A percentile compares a stretch with the other conserved stretches of the same genome.
Conservation (phyloP, 176 grass and related monocot genomes). For the Raddia guianensis region DNA sequence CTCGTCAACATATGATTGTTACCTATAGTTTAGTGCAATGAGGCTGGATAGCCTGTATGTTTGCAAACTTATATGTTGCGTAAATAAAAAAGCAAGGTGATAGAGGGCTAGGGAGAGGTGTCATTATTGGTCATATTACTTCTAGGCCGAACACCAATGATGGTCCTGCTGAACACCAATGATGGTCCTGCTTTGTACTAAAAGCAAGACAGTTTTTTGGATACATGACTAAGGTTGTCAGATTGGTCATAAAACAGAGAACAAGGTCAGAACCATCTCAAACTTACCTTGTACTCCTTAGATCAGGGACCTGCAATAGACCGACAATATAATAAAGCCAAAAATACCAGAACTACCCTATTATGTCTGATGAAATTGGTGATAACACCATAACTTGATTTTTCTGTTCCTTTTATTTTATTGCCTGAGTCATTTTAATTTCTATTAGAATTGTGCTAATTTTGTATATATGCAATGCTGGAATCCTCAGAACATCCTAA, state of each 20-base stretch:
- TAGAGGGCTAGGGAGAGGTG: not conserved
- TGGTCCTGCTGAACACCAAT: not conserved
- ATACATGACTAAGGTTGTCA: not conserved
- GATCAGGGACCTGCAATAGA: not conserved
- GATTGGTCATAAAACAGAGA: not conserved
- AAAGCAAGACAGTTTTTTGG: not conserved
- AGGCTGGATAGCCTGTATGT: conserved; percentile 21
- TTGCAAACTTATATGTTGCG: conserved; percentile 10
- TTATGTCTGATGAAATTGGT: not conserved
- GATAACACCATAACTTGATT: not conserved
- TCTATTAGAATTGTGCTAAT: conserved; percentile 19
- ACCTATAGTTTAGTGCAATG: conserved; percentile 27
- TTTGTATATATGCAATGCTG: not conserved
- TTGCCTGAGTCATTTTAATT: conserved; percentile 14
- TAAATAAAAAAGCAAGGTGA: conserved; percentile 5
- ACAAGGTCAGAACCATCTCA: not conserved
- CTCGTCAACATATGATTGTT: conserved; percentile 16
- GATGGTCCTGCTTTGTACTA: not conserved
- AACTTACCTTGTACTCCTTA: not conserved
- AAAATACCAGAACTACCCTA: not conserved
- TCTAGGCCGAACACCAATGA: not conserved
- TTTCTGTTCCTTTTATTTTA: conserved; percentile 5
- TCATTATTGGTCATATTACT: not conserved
- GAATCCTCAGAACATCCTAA: not conserved
- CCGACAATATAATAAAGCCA: not conserved